Evolutionary conservation across 202 grass and related monocot genomes (phyloP), one percentile per base, ranked within the genome.

Genomic region (Elaeis oleifera): DNA sequence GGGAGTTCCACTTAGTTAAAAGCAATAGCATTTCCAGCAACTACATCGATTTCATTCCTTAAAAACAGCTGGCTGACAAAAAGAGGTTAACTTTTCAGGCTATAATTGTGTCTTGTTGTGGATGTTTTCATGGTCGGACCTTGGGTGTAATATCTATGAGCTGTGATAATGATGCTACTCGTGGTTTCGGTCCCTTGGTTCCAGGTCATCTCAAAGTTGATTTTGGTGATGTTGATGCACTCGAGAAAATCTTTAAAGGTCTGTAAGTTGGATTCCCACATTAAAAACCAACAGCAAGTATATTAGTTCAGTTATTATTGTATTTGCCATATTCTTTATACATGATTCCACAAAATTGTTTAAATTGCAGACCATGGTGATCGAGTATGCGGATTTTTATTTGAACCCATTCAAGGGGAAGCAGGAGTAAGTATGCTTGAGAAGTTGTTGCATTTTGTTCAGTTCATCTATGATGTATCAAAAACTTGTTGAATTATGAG

Each of bases 331-430:
- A 69, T 4, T 67, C 44, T 19, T 53, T 53, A 58, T 19, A 24
- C 51, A 22, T 71, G 16, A 18, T 64, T 56, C 3, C 27, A 56
- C 65, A 53, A 57, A 56, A 6, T 61, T 86, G 22, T 70, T 51
- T 75, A 70, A 16, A 50, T 78, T 78, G 70, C 87, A 97, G 92
- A 84, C 59, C 84, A 89, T 57, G 87, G 88, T 60, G 82, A 84
- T 63, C 59, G 14, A 58, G 87, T 97, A 63, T 91, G 92, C 4
- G 79, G 84, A 21, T 97, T 97, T 91, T 51, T 97, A 49, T 97
- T 97, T 67, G 92, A 97, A 81, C 92, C 92, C 52, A 91, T 97
- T 71, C 92, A 97, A 89, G 92, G 92, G 76, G 92, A 97, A 78
- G 92, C 92, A 52, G 92, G 92, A 75, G 92, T 97, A 91, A 21